Conservation (phyloP, 2,329 filamentous ascomycete species). For the Hypoxylon sp. region DNA sequence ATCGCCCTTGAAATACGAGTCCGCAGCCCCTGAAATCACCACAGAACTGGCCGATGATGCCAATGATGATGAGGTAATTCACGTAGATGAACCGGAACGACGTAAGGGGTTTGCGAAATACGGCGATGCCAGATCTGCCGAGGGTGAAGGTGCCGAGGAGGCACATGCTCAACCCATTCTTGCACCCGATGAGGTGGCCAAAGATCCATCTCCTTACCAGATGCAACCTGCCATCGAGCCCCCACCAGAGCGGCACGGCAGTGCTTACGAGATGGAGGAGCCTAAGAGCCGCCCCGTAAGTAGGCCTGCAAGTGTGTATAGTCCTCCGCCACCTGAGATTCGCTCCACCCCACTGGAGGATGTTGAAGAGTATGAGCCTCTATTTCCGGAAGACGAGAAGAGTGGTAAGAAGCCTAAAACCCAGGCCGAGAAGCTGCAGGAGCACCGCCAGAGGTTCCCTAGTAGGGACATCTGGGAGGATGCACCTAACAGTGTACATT, state of each 20-base stretch:
- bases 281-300: slow-evolving; percentile 71
- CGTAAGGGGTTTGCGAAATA: slow-evolving; percentile 56
- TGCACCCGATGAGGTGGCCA: slow-evolving; percentile 85
- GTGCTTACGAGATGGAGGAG: slow-evolving; percentile 63
- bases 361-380: slow-evolving; percentile 91
- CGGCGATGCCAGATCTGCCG: slow-evolving; percentile 56
- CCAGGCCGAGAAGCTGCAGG: slow-evolving; percentile 57
- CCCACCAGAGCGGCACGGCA: slow-evolving; percentile 68
- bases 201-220: slow-evolving; percentile 72
- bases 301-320: slow-evolving; percentile 69
- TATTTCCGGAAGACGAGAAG: slow-evolving; percentile 83
- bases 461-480: slow-evolving; percentile 99
- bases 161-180: slow-evolving; percentile 81
- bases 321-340: slow-evolving; percentile 63
- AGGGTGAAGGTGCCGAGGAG: slow-evolving; percentile 64
- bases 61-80: slow-evolving; percentile 71
- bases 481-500: slow-evolving; percentile 83
- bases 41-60: slow-evolving; percentile 44
- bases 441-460: slow-evolving; percentile 77
- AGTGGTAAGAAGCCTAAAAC: slow-evolving; percentile 51
- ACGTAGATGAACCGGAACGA: slow-evolving; percentile 74
- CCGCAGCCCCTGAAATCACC: slow-evolving; percentile 37
- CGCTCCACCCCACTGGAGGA: slow-evolving; percentile 79
- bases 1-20: slow-evolving; percentile 45
- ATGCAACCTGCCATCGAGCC: slow-evolving; percentile 86